phyloP scores from a whole-genome alignment of 164 flowering plant genomes.

The Liquidambar formosana region DNA sequence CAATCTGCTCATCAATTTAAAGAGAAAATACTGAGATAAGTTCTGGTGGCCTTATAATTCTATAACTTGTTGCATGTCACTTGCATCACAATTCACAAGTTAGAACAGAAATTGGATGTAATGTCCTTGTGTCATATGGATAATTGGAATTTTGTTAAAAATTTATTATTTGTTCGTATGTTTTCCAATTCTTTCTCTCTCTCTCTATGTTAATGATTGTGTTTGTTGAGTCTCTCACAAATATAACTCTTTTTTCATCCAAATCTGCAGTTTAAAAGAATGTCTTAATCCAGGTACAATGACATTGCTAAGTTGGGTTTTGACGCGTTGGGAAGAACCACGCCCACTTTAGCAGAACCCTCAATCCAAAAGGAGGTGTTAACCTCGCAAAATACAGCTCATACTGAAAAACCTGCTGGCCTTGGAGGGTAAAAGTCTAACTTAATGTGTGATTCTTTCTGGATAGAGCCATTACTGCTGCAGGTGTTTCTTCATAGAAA shows the following conservation, averaged over 20 bases:
- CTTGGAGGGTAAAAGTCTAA: constrained; percentile 65
- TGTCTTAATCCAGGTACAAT: constrained; percentile 65
- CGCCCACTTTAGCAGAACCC: constrained; percentile 18
- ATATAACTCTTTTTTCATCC: not conserved
- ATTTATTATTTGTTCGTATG: too few species aligned
- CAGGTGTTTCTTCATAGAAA: constrained; percentile 1
- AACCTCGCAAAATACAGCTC: constrained; percentile 22
- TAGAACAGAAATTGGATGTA: too few species aligned
- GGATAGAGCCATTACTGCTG: not conserved
- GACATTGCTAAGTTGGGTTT: constrained; percentile 86
- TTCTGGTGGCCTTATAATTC: not conserved
- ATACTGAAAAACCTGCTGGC: constrained; percentile 54
- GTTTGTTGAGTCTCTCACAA: not conserved
- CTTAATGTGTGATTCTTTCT: constrained; percentile 5
- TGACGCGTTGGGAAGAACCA: constrained; percentile 53
- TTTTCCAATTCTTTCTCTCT: too few species aligned
- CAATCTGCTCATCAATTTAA: not conserved
- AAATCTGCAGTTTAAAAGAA: not conserved
- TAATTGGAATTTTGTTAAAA: too few species aligned
- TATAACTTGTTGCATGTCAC: too few species aligned
- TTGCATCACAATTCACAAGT: too few species aligned
- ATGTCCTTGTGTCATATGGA: too few species aligned
- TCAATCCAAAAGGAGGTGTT: constrained; percentile 38
- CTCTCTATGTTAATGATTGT: too few species aligned
- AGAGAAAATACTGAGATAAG: not conserved